Evolutionary conservation across 1,139 yeast genomes (phyloP).

Genomic region (Nakaseomyces kungkrabaensis): DNA sequence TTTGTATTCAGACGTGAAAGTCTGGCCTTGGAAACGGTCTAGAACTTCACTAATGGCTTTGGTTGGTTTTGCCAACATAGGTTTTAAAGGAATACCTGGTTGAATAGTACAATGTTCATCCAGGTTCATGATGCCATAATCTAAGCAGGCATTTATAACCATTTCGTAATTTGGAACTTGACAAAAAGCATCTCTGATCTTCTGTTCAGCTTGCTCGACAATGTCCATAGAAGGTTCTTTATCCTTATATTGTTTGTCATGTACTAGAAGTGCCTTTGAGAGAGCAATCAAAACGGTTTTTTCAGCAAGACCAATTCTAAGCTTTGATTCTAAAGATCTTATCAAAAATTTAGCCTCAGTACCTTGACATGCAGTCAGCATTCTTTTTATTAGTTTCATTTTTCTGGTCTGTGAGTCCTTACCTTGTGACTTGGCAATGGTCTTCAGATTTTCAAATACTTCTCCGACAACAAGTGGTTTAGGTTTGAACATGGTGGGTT

Average conservation of each 20-base stretch:
- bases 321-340: constrained; percentile 83
- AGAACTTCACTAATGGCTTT: constrained; percentile 83
- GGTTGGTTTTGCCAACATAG: constrained; percentile 98
- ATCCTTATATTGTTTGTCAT: constrained; percentile 33
- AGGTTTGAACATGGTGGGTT: constrained; percentile 90
- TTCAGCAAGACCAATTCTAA: constrained; percentile 89
- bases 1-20: constrained; percentile 90
- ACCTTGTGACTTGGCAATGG: constrained; percentile 77
- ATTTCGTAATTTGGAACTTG: constrained; percentile 87
- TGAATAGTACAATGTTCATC: constrained; percentile 61
- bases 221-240: constrained; percentile 22
- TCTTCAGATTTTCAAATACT: constrained; percentile 65
- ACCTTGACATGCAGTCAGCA: constrained; percentile 82
- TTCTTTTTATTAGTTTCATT: constrained; percentile 63
- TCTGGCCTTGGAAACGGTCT: constrained; percentile 75
- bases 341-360: constrained; percentile 84
- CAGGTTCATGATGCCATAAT: constrained; percentile 57
- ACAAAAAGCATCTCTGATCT: constrained; percentile 75
- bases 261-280: constrained; percentile 69
- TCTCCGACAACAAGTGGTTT: constrained; percentile 60
- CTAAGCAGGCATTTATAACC: constrained; percentile 54
- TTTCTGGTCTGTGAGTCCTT: constrained; percentile 72
- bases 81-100: constrained; percentile 93
- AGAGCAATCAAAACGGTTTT: constrained; percentile 77
- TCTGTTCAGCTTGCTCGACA: constrained; percentile 61